These are phyloP conservation scores for Aurantiochytrium sp. DNA, from an alignment of 108 stramenopile genomes.

Conservation along the genomic window DNA sequence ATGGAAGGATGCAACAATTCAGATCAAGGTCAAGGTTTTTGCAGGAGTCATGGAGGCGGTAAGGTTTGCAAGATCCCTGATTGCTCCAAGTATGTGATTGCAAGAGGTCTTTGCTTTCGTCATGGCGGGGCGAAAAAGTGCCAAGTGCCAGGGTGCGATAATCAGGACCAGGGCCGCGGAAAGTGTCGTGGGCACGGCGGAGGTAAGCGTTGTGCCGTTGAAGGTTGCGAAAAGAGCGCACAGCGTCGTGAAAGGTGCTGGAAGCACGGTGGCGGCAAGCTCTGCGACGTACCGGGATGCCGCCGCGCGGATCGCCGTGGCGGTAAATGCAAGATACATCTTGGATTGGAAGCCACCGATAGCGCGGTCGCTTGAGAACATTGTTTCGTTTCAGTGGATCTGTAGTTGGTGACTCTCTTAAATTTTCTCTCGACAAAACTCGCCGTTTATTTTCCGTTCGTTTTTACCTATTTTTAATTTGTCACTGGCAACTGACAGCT, in stretches of 20 bases:
- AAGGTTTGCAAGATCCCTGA: neutral
- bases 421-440: too few relatives aligned
- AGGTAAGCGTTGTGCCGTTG: neutral
- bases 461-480: too few relatives aligned
- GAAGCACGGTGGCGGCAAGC: neutral
- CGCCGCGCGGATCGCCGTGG: neutral
- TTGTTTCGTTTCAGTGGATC: too few relatives aligned
- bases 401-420: too few relatives aligned
- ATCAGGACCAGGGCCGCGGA: neutral
- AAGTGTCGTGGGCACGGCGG: neutral
- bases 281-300: neutral
- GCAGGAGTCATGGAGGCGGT: neutral
- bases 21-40: neutral
- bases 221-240: neutral
- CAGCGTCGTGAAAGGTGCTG: neutral
- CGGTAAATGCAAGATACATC: too few relatives aligned
- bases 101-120: constrained; percentile 69
- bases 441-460: too few relatives aligned
- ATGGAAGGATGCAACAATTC: neutral
- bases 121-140: constrained; percentile 75
- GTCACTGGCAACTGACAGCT: too few relatives aligned
- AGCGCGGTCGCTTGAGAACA: too few relatives aligned
- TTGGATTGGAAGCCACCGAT: too few relatives aligned
- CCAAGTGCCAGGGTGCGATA: neutral
- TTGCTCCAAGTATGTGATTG: neutral